Conservation (phyloP, 2,329 filamentous ascomycete species). For the Fusarium poae region DNA sequence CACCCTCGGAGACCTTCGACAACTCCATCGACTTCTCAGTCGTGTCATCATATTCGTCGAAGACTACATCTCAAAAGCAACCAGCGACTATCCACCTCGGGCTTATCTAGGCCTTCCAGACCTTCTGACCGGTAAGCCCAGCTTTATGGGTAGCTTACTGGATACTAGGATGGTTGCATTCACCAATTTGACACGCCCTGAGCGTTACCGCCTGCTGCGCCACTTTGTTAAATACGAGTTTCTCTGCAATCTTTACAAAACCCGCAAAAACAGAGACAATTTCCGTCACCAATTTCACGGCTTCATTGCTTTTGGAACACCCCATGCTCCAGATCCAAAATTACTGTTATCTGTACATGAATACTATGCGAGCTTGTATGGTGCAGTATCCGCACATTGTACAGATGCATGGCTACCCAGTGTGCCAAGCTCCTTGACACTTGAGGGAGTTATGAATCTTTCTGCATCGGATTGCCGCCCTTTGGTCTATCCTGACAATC, state of each 20-base stretch:
- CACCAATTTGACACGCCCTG: background rate
- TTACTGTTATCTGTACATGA: constrained; percentile 2
- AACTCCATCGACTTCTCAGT: background rate
- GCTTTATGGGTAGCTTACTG: background rate
- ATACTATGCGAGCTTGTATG: constrained; percentile 1
- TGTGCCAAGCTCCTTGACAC: background rate
- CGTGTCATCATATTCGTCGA: background rate
- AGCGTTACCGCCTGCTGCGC: background rate
- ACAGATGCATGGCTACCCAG: background rate
- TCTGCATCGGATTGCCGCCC: too few species aligned
- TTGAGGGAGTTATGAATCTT: too few species aligned
- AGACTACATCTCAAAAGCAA: background rate
- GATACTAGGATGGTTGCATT: background rate
- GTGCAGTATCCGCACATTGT: constrained; percentile 3
- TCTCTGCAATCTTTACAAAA: background rate
- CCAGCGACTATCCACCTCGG: background rate
- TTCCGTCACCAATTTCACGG: accelerated
- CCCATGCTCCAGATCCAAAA: background rate
- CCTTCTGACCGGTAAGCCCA: background rate
- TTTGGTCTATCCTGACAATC: background rate
- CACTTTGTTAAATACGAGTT: constrained; percentile 19
- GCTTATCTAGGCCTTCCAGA: background rate
- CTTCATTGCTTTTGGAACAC: background rate
- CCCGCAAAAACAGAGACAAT: accelerated
- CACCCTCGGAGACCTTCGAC: background rate